A percentile compares a stretch with the other conserved stretches of the same genome.
These are phyloP conservation scores for Schizosaccharomyces octosporus DNA, from an alignment of 805 yeast species.

Conservation along the genomic window DNA sequence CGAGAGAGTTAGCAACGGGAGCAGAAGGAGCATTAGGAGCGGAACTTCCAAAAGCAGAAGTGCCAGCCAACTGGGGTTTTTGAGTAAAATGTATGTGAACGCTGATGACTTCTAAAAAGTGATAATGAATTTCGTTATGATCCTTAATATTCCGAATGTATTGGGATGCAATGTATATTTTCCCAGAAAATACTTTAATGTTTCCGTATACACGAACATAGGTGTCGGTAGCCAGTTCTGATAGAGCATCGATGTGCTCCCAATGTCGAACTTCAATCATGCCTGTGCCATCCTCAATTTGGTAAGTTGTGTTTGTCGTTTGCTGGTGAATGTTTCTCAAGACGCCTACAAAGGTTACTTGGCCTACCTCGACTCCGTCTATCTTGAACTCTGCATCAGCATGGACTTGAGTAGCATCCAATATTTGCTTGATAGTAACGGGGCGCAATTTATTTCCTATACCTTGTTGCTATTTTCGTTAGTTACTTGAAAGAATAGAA, in stretches of 20 bases:
- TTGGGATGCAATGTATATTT: constrained; percentile 26
- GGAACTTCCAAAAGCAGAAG: background rate
- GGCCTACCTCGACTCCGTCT: constrained; percentile 23
- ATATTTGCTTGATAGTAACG: constrained; percentile 39
- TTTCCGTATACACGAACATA: constrained; percentile 29
- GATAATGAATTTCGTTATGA: constrained; percentile 36
- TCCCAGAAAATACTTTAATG: constrained; percentile 24
- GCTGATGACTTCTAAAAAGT: constrained; percentile 26
- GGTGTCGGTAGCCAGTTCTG: constrained; percentile 9
- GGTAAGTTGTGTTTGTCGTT: constrained; percentile 22
- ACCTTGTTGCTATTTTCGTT: background rate
- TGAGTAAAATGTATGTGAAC: constrained; percentile 5
- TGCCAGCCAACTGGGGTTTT: background rate
- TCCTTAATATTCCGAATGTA: constrained; percentile 26
- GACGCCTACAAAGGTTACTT: constrained; percentile 33
- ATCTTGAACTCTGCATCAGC: constrained; percentile 31
- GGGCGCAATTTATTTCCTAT: constrained; percentile 16
- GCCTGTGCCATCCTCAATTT: constrained; percentile 49
- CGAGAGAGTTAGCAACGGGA: background rate
- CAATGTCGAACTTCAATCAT: constrained; percentile 28
- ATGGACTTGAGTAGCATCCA: constrained; percentile 25
- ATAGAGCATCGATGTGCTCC: constrained; percentile 8
- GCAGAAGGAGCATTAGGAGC: background rate
- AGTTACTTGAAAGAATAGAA: background rate
- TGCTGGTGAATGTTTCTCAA: constrained; percentile 24